Evolutionary conservation across 345 rosid species (phyloP), one percentile per base, ranked within the genome.

Genomic region (Hibiscus syriacus): DNA sequence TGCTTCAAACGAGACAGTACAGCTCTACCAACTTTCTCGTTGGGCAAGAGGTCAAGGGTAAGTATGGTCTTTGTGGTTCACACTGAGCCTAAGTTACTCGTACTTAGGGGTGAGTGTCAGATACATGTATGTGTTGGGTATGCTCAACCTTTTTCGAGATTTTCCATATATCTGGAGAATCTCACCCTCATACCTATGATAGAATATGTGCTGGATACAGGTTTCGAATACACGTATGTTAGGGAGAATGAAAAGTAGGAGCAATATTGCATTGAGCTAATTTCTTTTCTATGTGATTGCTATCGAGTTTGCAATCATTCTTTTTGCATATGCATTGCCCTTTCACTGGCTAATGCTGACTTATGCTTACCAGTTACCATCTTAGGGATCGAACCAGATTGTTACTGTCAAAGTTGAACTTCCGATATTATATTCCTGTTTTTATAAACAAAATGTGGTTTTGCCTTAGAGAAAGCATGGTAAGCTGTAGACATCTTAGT

Each of bases 1-100:
- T 84, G 98, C 84, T 71, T 94, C 99, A 23, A 94, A 89, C 55
- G 99, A 94, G 85, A 86, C 86, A 30, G 97, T 94, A 70, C 99
- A 94, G 77, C 95, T 91, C 71, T 94, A 89, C 80, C 92, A 91
- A 66, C 80, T 94, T 53, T 89, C 97, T 0, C 88, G 97, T 17
- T 94, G 97, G 96, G 98, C 92, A 39, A 79, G 72, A 76, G 78
- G 78, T 69, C 86, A 84, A 55, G 90, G 94, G 94, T 84, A 78
- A 81, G 81, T 64, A 13, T 26, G 56, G 52, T 25, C 7, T 61
- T 27, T 64, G 55, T 48, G 0, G 25, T 38, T 68, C 26, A 23
- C 19, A 5, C 14, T 45, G 16, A 45, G 49, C 49, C 16, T 45
- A 14, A 13, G 49, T 14, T 45, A 45, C 16, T 45, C 3, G 0